Evolutionary conservation across 768 basidiomycete species (phyloP), one percentile per base, ranked within the genome.

Genomic region (Asterophora lycoperdoides): DNA sequence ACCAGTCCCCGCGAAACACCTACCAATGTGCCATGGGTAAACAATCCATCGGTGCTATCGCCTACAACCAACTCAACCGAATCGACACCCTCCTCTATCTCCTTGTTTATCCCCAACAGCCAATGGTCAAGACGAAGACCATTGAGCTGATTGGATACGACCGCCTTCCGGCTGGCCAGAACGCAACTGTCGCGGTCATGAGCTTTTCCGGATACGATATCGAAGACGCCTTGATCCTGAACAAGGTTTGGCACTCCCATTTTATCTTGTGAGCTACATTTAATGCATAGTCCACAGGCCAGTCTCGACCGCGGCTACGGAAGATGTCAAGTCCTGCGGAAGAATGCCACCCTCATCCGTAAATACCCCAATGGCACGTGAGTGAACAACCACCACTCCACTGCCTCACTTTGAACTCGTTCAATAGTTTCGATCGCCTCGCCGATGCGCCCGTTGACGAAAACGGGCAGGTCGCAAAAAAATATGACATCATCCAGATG

Each of bases 1-100:
- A 99, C 62, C 96, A 99, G 63, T 98, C 96, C 4, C 96, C 96
- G 2, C 87, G 96, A 46, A 99, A 99, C 62, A 99, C 96, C 8
- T 99, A 99, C 65, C 95, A 99, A 72, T 99, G 95, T 62, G 95
- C 95, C 47, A 99, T 99, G 95, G 95, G 96, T 46, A 99, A 99
- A 73, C 96, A 99, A 74, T 95, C 96, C 2, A 99, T 99, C 55
- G 96, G 96, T 17, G 94, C 94, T 10, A 99, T 99, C 53, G 95
- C 86, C 0, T 96, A 94, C 69, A 99, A 98, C 65, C 96, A 99
- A 66, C 82, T 97, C 56, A 92, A 93, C 62, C 82, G 96, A 38
- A 98, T 99, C 63, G 96, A 99, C 66, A 99, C 96, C 0, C 78
- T 99, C 33, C 77, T 99, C n/a, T 99, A 99, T 68, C 78, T 99